Conservation (phyloP, 83 land plant species). For the Thuja plicata region DNA sequence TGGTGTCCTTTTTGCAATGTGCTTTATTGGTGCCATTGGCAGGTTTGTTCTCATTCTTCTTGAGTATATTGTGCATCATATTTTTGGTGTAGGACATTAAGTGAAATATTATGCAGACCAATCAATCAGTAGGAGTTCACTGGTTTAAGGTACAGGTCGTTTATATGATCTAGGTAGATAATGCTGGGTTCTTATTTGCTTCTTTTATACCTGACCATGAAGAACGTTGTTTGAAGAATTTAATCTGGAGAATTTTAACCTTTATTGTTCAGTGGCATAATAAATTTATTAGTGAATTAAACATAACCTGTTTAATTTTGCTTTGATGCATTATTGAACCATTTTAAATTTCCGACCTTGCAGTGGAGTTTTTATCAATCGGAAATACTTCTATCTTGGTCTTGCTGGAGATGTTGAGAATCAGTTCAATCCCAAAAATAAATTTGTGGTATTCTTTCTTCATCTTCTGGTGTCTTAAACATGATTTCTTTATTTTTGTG, state of each 20-base stretch:
- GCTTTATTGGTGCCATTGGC: conserved; percentile 92
- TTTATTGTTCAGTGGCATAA: neutral
- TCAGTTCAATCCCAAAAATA: conserved; percentile 85
- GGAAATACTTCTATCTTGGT: conserved; percentile 76
- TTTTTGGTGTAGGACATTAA: neutral
- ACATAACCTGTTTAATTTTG: neutral
- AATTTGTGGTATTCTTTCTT: conserved; percentile 60
- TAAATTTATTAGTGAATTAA: neutral
- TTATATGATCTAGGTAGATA: neutral
- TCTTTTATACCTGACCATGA: neutral
- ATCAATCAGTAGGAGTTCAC: neutral
- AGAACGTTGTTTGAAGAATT: neutral
- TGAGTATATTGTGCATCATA: neutral
- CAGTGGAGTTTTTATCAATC: conserved; percentile 88
- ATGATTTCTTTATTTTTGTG: neutral
- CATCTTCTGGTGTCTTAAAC: neutral
- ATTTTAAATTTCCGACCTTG: neutral
- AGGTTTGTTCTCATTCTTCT: conserved; percentile 46
- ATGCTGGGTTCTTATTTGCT: neutral
- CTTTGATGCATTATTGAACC: neutral
- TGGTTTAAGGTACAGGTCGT: neutral
- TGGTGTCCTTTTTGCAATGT: conserved; percentile 70
- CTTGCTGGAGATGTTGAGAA: conserved; percentile 56
- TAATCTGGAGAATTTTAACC: neutral
- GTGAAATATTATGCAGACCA: neutral